Conservation (phyloP, 306 rosid genomes). For the Dryas alaskensis region DNA sequence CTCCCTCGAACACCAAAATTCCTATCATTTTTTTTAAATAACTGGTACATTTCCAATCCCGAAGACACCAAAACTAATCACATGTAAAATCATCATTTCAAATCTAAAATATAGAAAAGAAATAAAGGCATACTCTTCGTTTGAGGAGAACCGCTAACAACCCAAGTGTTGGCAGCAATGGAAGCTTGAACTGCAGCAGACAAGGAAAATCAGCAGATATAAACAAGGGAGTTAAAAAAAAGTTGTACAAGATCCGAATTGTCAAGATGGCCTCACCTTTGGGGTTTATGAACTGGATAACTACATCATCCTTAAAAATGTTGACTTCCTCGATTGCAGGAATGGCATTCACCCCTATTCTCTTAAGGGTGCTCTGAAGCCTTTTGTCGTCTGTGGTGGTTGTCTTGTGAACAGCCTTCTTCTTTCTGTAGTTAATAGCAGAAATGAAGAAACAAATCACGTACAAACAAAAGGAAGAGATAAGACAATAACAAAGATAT, state of each 20-base stretch:
- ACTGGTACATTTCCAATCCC: too few relatives aligned
- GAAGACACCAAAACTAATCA: too few relatives aligned
- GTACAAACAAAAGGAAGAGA: neutral
- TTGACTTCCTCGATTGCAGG: constrained; percentile 97
- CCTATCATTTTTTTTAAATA: too few relatives aligned
- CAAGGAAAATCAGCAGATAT: neutral
- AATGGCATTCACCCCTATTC: constrained; percentile 96
- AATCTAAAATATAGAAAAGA: neutral
- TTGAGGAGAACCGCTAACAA: constrained; percentile 94
- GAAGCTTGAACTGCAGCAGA: constrained; percentile 88
- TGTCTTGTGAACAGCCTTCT: constrained; percentile 99
- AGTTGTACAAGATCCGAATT: neutral
- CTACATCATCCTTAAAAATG: constrained; percentile 91
- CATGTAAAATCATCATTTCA: neutral
- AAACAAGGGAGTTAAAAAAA: neutral
- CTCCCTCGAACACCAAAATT: too few relatives aligned
- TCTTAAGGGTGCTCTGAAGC: constrained; percentile 96
- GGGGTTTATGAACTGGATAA: constrained; percentile 86
- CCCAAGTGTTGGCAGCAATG: constrained; percentile 98
- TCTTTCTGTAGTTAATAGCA: constrained; percentile 58
- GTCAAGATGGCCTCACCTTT: constrained; percentile 48
- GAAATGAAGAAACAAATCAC: neutral
- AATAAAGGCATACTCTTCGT: constrained; percentile 66
- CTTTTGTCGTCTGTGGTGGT: constrained; percentile 92
- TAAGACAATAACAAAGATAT: neutral